Conservation (phyloP, 1,284 basidiomycete genomes). For the Ceratobasidium sp. region DNA sequence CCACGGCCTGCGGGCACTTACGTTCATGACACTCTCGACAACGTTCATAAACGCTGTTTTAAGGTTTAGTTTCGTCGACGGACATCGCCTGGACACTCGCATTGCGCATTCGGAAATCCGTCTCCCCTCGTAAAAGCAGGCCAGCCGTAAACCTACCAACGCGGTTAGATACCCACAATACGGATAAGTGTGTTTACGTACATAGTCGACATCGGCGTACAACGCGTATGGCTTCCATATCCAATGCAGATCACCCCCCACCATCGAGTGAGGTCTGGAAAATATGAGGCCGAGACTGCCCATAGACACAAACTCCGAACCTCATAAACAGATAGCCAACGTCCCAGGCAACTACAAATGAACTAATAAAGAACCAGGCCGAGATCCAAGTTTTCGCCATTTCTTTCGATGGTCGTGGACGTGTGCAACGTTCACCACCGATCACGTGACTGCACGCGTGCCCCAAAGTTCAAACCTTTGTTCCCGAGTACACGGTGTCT, state of each 20-base stretch:
- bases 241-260: conserved; percentile 88
- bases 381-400: conserved; percentile 66
- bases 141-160: conserved; percentile 74
- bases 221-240: conserved; percentile 85
- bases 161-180: conserved; percentile 22
- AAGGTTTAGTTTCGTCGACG: conserved; percentile 16
- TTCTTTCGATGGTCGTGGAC: neutral
- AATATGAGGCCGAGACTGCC: conserved; percentile 24
- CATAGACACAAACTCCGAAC: conserved; percentile 53
- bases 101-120: conserved; percentile 90
- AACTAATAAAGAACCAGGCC: conserved; percentile 73
- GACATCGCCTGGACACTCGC: conserved; percentile 58
- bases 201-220: conserved; percentile 78
- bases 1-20: conserved; percentile 37
- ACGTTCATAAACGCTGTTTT: conserved; percentile 78
- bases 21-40: conserved; percentile 79
- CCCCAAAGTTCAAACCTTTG: too few relatives aligned
- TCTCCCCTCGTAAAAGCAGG: conserved; percentile 69
- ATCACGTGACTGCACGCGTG: too few relatives aligned
- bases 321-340: conserved; percentile 77
- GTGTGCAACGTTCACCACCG: neutral
- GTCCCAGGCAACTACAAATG: conserved; percentile 73
- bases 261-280: conserved; percentile 68
- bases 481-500: neutral
- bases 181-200: conserved; percentile 52